Evolutionary conservation across 768 basidiomycete genomes (phyloP).

Genomic region (Auricularia auricula-judae): DNA sequence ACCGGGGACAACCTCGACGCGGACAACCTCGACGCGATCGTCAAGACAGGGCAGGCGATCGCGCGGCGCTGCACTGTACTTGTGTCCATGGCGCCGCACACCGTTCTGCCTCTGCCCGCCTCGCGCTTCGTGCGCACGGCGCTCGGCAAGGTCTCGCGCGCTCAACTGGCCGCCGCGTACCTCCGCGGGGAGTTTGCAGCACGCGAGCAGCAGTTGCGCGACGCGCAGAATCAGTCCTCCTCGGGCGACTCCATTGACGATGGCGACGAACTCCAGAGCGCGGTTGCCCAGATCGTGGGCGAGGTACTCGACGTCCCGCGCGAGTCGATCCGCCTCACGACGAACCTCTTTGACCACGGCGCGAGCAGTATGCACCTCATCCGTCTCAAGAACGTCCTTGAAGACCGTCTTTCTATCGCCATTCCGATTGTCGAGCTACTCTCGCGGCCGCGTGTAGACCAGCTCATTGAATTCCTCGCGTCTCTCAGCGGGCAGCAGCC

Average conservation of each 20-base stretch:
- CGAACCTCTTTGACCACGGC: slow-evolving; percentile 3
- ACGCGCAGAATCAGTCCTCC: slow-evolving; percentile 12
- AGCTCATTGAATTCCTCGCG: slow-evolving; percentile 18
- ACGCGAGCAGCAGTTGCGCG: slow-evolving; percentile 18
- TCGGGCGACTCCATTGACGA: not conserved
- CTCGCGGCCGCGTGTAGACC: slow-evolving; percentile 21
- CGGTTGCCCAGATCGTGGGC: not conserved
- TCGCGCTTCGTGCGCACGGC: slow-evolving; percentile 30
- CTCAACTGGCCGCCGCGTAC: slow-evolving; percentile 25
- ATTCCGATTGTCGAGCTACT: slow-evolving; percentile 31
- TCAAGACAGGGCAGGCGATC: slow-evolving; percentile 15
- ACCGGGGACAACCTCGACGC: slow-evolving; percentile 14
- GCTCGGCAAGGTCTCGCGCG: slow-evolving; percentile 34
- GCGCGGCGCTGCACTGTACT: slow-evolving; percentile 18
- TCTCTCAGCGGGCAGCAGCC: slow-evolving; percentile 3
- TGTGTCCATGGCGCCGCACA: slow-evolving; percentile 25
- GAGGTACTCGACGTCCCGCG: not conserved
- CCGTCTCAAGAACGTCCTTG: slow-evolving; percentile 19
- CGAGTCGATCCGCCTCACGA: not conserved
- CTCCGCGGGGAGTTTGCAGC: slow-evolving; percentile 23
- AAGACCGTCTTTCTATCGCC: slow-evolving; percentile 17
- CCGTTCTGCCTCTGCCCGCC: slow-evolving; percentile 27
- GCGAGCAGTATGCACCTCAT: slow-evolving; percentile 4
- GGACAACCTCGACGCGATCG: slow-evolving; percentile 10
- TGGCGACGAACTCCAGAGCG: not conserved